These are phyloP conservation scores for Russula griseocarnosa DNA, from an alignment of 768 basidiomycete species.

Conservation along the genomic window DNA sequence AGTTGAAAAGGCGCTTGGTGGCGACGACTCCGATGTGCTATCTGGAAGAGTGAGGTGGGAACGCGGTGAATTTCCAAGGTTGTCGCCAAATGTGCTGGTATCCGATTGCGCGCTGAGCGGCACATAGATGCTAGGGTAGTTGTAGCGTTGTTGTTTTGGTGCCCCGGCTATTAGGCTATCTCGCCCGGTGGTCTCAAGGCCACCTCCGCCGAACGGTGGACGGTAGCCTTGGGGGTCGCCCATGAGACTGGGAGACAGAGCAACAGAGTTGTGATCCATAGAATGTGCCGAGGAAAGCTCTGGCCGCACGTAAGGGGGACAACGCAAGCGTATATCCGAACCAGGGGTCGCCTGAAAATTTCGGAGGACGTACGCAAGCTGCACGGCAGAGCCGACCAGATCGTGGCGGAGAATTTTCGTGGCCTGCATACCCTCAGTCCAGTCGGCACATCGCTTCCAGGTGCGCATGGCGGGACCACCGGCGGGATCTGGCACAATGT, in stretches of 20 bases:
- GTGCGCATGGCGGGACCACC: conserved; percentile 38
- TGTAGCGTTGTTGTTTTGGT: conserved; percentile 23
- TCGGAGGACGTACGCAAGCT: conserved; percentile 53
- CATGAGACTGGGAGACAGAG: conserved; percentile 6
- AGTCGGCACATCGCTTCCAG: conserved; percentile 68
- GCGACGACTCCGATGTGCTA: conserved; percentile 4
- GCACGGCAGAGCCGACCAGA: conserved; percentile 57
- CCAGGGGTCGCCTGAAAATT: conserved; percentile 18
- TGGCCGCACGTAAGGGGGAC: conserved; percentile 22
- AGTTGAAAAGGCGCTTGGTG: conserved; percentile 11
- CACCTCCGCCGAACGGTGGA: conserved; percentile 18
- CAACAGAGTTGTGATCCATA: conserved; percentile 7
- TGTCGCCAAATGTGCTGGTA: conserved; percentile 10
- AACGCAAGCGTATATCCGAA: conserved; percentile 25
- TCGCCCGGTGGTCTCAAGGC: conserved; percentile 4
- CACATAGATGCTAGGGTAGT: conserved; percentile 18
- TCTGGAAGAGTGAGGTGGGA: conserved; percentile 13
- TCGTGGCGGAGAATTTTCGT: conserved; percentile 59
- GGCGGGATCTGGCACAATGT: conserved; percentile 34
- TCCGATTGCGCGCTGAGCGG: conserved; percentile 13
- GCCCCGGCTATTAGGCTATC: conserved; percentile 2
- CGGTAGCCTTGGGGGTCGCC: conserved; percentile 20
- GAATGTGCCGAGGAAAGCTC: conserved; percentile 15
- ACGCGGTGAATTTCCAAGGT: conserved; percentile 9
- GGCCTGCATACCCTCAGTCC: conserved; percentile 73